Conservation (phyloP, 1,284 basidiomycete species). For the Moesziomyces sp. region DNA sequence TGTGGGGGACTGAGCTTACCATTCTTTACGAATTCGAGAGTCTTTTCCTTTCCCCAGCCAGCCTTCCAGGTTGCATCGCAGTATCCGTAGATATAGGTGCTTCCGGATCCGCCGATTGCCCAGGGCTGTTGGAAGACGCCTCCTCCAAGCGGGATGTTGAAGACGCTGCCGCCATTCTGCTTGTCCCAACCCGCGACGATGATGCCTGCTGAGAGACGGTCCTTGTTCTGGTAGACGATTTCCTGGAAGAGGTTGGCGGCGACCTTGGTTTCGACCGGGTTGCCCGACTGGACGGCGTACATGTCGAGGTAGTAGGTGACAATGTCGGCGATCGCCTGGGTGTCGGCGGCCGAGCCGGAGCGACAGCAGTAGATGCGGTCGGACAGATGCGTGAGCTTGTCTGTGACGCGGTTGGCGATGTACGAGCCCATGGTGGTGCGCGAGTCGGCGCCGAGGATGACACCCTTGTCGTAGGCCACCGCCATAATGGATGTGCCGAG, state of each 20-base stretch:
- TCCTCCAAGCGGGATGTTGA: conserved; percentile 75
- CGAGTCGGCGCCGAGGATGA: conserved; percentile 96
- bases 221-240: conserved; percentile 93
- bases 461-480: conserved; percentile 92
- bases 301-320: conserved; percentile 89
- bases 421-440: conserved; percentile 96
- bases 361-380: conserved; percentile 99
- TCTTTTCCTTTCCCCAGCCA: conserved; percentile 91
- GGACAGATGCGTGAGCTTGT: conserved; percentile 96
- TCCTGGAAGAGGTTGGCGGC: conserved; percentile 88
- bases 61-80: conserved; percentile 98
- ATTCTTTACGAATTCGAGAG: conserved; percentile 93
- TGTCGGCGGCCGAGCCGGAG: conserved; percentile 96
- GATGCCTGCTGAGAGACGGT: conserved; percentile 85
- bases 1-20: conserved; percentile 67
- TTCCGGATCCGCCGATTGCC: conserved; percentile 76
- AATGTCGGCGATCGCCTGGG: conserved; percentile 90
- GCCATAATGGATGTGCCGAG: conserved; percentile 94
- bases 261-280: conserved; percentile 81
- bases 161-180: conserved; percentile 90
- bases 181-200: conserved; percentile 99
- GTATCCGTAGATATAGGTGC: conserved; percentile 98
- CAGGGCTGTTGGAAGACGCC: conserved; percentile 65
- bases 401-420: conserved; percentile 98
- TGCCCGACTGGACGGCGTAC: conserved; percentile 79